Conservation (phyloP, 2,329 filamentous ascomycete genomes). For the Cercospora sp. region DNA sequence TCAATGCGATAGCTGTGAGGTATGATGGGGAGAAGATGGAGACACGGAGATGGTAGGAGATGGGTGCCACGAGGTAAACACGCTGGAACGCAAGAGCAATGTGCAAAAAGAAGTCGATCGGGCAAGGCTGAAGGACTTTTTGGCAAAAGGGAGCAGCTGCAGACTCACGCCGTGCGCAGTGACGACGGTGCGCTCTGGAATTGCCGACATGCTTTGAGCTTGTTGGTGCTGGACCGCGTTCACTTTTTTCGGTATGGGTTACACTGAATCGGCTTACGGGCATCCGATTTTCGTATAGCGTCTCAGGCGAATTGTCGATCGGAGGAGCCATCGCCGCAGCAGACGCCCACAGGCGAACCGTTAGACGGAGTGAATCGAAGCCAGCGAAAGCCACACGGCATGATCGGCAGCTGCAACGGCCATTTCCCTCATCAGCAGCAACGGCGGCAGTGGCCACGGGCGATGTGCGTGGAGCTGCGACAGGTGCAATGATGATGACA, state of each 20-base stretch:
- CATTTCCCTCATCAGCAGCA: background rate
- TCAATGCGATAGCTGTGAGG: slow-evolving; percentile 2
- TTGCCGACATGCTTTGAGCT: background rate
- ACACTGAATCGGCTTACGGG: background rate
- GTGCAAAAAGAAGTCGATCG: slow-evolving; percentile 2
- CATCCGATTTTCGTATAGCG: background rate
- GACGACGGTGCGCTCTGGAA: background rate
- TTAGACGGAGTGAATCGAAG: background rate
- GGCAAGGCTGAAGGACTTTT: background rate
- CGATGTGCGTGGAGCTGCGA: background rate
- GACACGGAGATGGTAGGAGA: slow-evolving; percentile 7
- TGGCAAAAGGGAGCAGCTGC: background rate
- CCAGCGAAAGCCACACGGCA: background rate
- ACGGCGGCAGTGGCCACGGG: background rate
- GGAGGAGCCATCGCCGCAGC: background rate
- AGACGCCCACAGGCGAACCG: background rate
- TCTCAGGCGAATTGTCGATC: slow-evolving; percentile 1
- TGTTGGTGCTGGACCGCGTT: background rate
- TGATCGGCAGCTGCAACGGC: background rate
- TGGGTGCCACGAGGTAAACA: slow-evolving; percentile 16
- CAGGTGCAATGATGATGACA: background rate
- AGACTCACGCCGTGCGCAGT: background rate
- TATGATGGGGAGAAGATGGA: background rate
- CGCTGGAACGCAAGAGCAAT: slow-evolving; percentile 21
- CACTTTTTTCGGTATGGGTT: background rate